Evolutionary conservation across 1,284 basidiomycete genomes (phyloP), one percentile per base, ranked within the genome.

Genomic region (Erythrobasidium hasegawianum): DNA sequence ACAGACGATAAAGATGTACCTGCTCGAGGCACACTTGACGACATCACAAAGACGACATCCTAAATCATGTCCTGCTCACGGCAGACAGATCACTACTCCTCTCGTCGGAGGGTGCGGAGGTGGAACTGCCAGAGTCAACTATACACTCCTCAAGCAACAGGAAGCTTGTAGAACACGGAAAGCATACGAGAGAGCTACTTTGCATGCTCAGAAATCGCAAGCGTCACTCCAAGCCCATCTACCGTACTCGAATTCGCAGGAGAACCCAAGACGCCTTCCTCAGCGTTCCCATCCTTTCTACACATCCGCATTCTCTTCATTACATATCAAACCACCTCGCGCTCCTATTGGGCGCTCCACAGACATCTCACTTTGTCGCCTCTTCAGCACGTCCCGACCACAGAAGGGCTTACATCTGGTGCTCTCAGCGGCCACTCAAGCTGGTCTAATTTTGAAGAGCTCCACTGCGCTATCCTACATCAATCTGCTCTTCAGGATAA

Each of bases 401-500:
- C 18, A 16, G 18, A 20, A 26, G 18, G 50, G 50, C 16, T 16
- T 29, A 16, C 45, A 47, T 16, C 9, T 16, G 8, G 50, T 53
- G 9, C 22, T 29, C 8, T 18, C 45, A 14, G 43, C 43, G 5
- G 43, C 43, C 4, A 47, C 16, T n/a, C 16, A 18, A 24, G 22
- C 43, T 47, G 43, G 43, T 5, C 43, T 47, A 4, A n/a, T 58
- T n/a, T 50, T 67, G 47, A 67, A 67, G 26, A 58, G 47, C n/a
- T 53, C 64, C 4, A 47, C 14, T 45, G 49, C 64, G 20, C 64
- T 67, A 13, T 43, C 38, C 14, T 55, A 26, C 43, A 67, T 67
- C 58, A 67, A 59, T 39, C 10, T 61, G 11, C 47, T 67, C 38
- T 67, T 61, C 58, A 47, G 64, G 3, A n/a, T 67, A 13, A 55